These are phyloP conservation scores for Rhizopogon roseolus DNA, from an alignment of 768 basidiomycete species.

Conservation along the genomic window DNA sequence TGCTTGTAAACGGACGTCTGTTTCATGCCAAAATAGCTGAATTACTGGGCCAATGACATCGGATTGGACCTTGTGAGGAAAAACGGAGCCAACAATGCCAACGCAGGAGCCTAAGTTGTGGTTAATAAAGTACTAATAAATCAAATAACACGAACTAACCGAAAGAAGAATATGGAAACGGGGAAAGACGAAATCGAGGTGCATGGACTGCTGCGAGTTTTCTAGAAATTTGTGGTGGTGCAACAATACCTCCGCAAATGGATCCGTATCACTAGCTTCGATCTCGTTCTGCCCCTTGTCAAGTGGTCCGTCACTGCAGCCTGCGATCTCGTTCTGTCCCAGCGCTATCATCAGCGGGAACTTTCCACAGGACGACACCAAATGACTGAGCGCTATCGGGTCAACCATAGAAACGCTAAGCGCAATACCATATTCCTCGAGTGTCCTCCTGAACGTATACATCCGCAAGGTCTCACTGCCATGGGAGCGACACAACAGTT, in stretches of 20 bases:
- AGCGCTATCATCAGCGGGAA: slow-evolving; percentile 12
- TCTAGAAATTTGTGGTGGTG: slow-evolving; percentile 10
- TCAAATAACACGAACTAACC: not conserved
- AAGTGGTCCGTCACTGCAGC: not conserved
- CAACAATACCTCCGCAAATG: slow-evolving; percentile 15
- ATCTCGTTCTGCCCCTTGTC: slow-evolving; percentile 16
- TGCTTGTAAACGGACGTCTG: not conserved
- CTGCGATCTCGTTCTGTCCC: slow-evolving; percentile 17
- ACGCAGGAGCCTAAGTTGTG: not conserved
- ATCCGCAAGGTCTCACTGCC: slow-evolving; percentile 5
- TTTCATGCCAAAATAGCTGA: not conserved
- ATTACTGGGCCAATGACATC: not conserved
- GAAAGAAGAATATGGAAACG: not conserved
- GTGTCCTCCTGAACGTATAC: not conserved
- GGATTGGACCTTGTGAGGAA: not conserved
- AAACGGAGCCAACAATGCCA: not conserved
- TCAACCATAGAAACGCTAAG: not conserved
- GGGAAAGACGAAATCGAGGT: not conserved
- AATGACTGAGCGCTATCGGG: slow-evolving; percentile 4
- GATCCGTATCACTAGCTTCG: slow-evolving; percentile 15
- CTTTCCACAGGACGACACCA: slow-evolving; percentile 8
- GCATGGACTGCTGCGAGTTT: too few relatives aligned
- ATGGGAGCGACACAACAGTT: slow-evolving; percentile 13
- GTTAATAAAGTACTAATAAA: not conserved
- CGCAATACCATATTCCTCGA: not conserved